Percentiles rank a stretch among this genome's conserved stretches.
These are phyloP conservation scores for Dryas alaskensis DNA, from an alignment of 306 rosid species.

Conservation along the genomic window DNA sequence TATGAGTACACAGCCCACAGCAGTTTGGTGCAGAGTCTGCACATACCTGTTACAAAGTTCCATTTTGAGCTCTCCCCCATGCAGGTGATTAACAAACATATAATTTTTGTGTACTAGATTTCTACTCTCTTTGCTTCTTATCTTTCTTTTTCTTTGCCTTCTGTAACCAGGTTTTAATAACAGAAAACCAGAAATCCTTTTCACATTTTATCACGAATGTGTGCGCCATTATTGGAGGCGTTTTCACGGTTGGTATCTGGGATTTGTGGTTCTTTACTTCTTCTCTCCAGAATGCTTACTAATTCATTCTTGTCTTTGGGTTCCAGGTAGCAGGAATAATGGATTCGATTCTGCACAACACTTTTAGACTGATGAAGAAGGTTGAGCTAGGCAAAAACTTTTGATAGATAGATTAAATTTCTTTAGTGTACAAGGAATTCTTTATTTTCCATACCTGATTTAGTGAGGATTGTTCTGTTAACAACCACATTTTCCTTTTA, in stretches of 20 bases:
- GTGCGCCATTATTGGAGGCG: slow-evolving; percentile 93
- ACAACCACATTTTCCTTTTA: neutral
- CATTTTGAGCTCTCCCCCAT: slow-evolving; percentile 97
- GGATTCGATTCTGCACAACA: slow-evolving; percentile 84
- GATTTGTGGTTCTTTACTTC: neutral
- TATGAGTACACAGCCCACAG: slow-evolving; percentile 98
- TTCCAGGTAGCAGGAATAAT: slow-evolving; percentile 95
- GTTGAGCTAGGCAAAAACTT: slow-evolving; percentile 85
- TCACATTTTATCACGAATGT: slow-evolving; percentile 91
- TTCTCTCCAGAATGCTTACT: slow-evolving; percentile 6
- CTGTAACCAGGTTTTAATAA: slow-evolving; percentile 61
- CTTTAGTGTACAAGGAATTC: slow-evolving; percentile 23
- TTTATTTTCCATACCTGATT: slow-evolving; percentile 30
- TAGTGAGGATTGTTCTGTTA: slow-evolving; percentile 21
- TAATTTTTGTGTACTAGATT: slow-evolving; percentile 17
- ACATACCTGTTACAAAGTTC: slow-evolving; percentile 81
- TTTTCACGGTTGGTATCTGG: slow-evolving; percentile 85
- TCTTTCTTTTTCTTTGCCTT: slow-evolving; percentile 22
- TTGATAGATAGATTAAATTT: slow-evolving; percentile 46
- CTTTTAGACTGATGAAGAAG: slow-evolving; percentile 68
- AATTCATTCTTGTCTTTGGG: slow-evolving; percentile 22
- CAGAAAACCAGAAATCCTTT: slow-evolving; percentile 76
- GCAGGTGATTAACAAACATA: slow-evolving; percentile 57
- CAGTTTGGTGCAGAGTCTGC: slow-evolving; percentile 60
- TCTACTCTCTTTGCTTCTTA: slow-evolving; percentile 5